Conservation (phyloP, 768 basidiomycete species). For the Tricholoma sp. region DNA sequence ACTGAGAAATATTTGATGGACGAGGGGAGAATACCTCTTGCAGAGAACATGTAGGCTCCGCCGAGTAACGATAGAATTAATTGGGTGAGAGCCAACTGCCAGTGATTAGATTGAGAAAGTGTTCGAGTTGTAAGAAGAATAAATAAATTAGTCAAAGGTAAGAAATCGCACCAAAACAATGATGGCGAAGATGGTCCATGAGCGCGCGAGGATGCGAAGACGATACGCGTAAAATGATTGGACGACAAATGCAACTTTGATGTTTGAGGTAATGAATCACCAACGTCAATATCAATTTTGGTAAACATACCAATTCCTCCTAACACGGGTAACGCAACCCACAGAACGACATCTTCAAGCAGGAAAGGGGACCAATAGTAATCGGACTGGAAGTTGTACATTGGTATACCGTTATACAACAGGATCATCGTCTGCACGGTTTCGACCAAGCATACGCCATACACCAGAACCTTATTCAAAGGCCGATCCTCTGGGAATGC, state of each 20-base stretch:
- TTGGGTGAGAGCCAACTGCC: background rate
- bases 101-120: background rate
- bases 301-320: background rate
- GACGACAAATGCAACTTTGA: background rate
- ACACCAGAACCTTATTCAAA: background rate
- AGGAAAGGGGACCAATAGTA: no score
- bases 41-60: no score
- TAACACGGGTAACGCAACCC: background rate
- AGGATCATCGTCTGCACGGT: background rate
- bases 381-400: background rate
- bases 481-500: background rate
- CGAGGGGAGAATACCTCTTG: no score
- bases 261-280: background rate
- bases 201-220: background rate
- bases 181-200: background rate
- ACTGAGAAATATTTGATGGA: no score
- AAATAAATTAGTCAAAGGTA: no score
- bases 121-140: background rate
- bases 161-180: background rate
- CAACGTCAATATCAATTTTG: background rate
- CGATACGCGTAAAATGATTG: background rate
- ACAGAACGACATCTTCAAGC: background rate
- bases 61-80: background rate
- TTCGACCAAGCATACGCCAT: background rate
- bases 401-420: background rate